Percentiles rank a stretch among this genome's conserved stretches.
phyloP scores from a whole-genome alignment of 805 yeast genomes.

The Sugiyamaella smithiae region DNA sequence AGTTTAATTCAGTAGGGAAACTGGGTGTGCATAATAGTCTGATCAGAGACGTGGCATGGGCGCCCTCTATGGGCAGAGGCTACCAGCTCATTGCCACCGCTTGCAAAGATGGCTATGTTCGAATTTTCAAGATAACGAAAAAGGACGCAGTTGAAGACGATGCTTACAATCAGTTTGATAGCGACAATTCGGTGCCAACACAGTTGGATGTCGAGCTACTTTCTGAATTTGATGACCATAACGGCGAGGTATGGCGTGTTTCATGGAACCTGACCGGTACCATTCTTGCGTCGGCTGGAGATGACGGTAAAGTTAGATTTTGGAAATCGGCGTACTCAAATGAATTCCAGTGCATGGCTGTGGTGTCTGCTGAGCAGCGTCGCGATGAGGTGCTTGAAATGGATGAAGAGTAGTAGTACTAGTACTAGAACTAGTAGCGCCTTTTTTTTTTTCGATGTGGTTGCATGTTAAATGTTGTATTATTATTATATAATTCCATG shows the following conservation, averaged over 20 bases:
- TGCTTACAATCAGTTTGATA: conserved; percentile 18
- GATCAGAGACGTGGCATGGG: conserved; percentile 90
- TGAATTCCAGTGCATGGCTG: conserved; percentile 89
- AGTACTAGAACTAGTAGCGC: neutral
- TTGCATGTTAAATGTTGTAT: neutral
- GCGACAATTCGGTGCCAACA: conserved; percentile 18
- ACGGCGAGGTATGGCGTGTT: conserved; percentile 93
- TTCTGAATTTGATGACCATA: conserved; percentile 71
- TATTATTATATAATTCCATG: neutral
- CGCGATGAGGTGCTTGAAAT: conserved; percentile 3
- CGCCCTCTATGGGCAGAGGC: conserved; percentile 90
- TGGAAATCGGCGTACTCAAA: conserved; percentile 89
- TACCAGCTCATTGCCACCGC: conserved; percentile 91
- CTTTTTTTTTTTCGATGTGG: neutral
- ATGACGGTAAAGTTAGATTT: conserved; percentile 85
- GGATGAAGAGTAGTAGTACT: neutral
- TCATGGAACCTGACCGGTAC: conserved; percentile 87
- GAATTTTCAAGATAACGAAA: conserved; percentile 74
- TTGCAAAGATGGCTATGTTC: conserved; percentile 88
- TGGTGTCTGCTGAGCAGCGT: conserved; percentile 55
- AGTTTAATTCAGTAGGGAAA: conserved; percentile 45
- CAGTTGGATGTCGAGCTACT: conserved; percentile 52
- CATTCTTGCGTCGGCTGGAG: conserved; percentile 88
- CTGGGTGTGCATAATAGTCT: conserved; percentile 84
- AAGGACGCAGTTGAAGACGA: conserved; percentile 14